phyloP scores from a whole-genome alignment of 1,284 basidiomycete species.

The Xerocomus amazonicus region DNA sequence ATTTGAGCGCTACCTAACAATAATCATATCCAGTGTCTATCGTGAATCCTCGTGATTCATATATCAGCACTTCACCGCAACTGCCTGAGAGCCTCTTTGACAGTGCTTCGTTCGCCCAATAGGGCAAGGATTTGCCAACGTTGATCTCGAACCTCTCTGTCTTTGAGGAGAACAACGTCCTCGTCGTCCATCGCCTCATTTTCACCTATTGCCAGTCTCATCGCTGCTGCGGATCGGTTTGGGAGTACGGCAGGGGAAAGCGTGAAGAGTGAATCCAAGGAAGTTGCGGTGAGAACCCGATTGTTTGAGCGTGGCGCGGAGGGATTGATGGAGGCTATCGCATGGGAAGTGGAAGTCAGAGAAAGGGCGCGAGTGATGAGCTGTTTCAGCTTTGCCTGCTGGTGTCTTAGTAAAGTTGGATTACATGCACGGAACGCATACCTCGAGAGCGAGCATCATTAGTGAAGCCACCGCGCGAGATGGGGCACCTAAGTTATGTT shows the following conservation, averaged over 20 bases:
- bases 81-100: slow-evolving; percentile 57
- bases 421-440: slow-evolving; percentile 22
- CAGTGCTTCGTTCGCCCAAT: slow-evolving; percentile 66
- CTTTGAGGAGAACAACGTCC: slow-evolving; percentile 53
- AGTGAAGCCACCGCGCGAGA: slow-evolving; percentile 60
- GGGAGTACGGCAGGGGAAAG: slow-evolving; percentile 73
- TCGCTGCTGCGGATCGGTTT: slow-evolving; percentile 69
- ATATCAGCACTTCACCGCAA: slow-evolving; percentile 21
- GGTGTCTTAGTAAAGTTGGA: slow-evolving; percentile 1
- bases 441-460: slow-evolving; percentile 75
- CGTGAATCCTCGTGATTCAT: neutral
- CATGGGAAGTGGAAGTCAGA: slow-evolving; percentile 68
- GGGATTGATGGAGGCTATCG: slow-evolving; percentile 71
- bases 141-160: slow-evolving; percentile 62
- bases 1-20: neutral
- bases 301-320: slow-evolving; percentile 47
- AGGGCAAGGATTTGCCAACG: slow-evolving; percentile 73
- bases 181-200: slow-evolving; percentile 50
- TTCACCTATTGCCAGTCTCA: slow-evolving; percentile 61
- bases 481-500: slow-evolving; percentile 63
- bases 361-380: slow-evolving; percentile 75
- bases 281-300: slow-evolving; percentile 57
- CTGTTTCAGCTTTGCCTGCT: slow-evolving; percentile 75
- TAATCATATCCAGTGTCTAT: neutral
- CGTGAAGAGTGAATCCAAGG: slow-evolving; percentile 74